phyloP scores from a whole-genome alignment of 129 eudicot species.

The Dittrichia graveolens region DNA sequence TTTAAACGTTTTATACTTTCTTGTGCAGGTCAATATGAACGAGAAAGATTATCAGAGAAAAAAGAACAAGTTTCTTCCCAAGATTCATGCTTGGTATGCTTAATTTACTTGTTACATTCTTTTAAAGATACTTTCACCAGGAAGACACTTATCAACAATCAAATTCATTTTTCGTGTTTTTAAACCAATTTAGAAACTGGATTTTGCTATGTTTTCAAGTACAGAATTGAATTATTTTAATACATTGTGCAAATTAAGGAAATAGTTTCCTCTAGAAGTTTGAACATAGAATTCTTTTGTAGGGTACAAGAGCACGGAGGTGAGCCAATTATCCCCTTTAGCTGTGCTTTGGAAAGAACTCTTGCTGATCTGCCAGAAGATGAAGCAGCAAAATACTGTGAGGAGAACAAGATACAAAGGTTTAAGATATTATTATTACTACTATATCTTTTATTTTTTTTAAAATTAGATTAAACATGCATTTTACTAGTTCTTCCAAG shows the following conservation, averaged over 20 bases:
- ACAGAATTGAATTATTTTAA: background rate
- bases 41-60: conserved; percentile 93
- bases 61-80: conserved; percentile 98
- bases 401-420: conserved; percentile 89
- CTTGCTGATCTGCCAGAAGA: conserved; percentile 87
- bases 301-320: conserved; percentile 99
- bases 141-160: background rate
- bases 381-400: conserved; percentile 86
- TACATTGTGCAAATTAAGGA: background rate
- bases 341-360: conserved; percentile 85
- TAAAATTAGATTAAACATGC: background rate
- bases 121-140: conserved; percentile 6
- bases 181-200: conserved; percentile 6
- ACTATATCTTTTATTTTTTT: background rate
- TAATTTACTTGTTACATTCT: conserved; percentile 20
- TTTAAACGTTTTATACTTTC: conserved; percentile 12
- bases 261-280: background rate
- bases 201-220: background rate
- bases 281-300: conserved; percentile 15
- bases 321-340: conserved; percentile 86
- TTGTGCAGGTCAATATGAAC: conserved; percentile 84
- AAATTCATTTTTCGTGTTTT: background rate
- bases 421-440: background rate
- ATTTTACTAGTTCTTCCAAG: background rate
- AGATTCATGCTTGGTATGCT: conserved; percentile 95